Evolutionary conservation across 768 basidiomycete species (phyloP), one percentile per base, ranked within the genome.

Genomic region (Lactarius pseudohatsudake): DNA sequence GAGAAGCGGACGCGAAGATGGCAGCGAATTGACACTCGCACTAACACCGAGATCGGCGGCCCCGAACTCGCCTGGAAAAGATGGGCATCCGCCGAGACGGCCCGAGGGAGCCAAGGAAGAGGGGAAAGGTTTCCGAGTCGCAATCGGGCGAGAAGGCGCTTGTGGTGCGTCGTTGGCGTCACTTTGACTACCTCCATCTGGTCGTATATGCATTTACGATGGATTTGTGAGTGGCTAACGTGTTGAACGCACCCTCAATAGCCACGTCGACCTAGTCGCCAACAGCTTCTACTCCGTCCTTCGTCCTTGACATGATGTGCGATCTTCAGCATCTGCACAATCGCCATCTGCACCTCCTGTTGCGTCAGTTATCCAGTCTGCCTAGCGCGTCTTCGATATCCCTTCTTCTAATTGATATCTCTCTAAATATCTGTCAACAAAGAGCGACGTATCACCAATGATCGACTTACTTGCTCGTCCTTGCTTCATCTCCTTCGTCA

Each of bases 151-250:
- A 56, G 67, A 58, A 43, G 64, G 28, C 54, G 76, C 65, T 61
- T 80, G 79, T 67, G 89, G 84, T 34, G 79, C 85, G 69, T 86
- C 85, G 10, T 9, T 36, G 34, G 8, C 34, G 34, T 36, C 34
- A 11, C 10, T 36, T 36, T 36, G 34, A 36, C 34, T 36, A 36
- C 34, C 47, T n/a, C n/a, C n/a, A n/a, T n/a, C n/a, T n/a, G n/a
- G n/a, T n/a, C n/a, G n/a, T n/a, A n/a, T n/a, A n/a, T n/a, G n/a
- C n/a, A n/a, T n/a, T n/a, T n/a, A n/a, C n/a, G n/a, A 26, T 26
- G 11, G 4, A 26, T 13, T 22, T n/a, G 9, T 50, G n/a, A 36
- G 34, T 36, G 10, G 34, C 47, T 4, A 6, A 26, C 4, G 22
- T 13, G 22, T 0, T 13, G 4, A 26, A 50, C 47, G 22, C 13